Evolutionary conservation across 768 basidiomycete species (phyloP).

Genomic region (Collybiopsis luxurians): DNA sequence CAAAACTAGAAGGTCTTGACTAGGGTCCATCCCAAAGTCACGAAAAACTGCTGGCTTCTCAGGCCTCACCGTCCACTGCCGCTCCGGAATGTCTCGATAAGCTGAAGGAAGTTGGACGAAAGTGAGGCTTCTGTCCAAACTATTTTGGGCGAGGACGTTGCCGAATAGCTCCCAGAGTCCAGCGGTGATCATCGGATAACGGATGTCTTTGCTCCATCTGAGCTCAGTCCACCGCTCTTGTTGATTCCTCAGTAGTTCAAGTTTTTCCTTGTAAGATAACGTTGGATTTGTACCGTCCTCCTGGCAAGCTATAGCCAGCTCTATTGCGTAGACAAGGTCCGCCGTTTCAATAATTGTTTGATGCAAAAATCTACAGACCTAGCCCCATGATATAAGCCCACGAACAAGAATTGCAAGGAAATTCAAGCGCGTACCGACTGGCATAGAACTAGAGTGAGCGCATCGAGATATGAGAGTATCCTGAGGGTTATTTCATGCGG

Average conservation of each 20-base stretch:
- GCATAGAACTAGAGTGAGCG: not conserved
- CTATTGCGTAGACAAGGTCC: conserved; percentile 38
- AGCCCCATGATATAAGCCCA: not conserved
- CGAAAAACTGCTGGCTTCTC: conserved; percentile 33
- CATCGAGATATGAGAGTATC: not conserved
- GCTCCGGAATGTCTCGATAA: conserved; percentile 42
- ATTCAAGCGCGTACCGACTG: not conserved
- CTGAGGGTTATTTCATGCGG: not conserved
- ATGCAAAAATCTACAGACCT: conserved; percentile 1
- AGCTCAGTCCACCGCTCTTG: conserved; percentile 38
- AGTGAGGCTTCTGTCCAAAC: conserved; percentile 25
- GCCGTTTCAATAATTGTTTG: conserved; percentile 25
- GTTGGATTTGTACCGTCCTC: conserved; percentile 31
- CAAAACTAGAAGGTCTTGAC: conserved; percentile 60
- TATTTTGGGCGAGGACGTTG: conserved; percentile 48
- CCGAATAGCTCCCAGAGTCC: conserved; percentile 59
- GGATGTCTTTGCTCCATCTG: conserved; percentile 27
- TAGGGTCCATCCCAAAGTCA: conserved; percentile 67
- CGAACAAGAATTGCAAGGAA: not conserved
- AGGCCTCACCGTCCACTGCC: conserved; percentile 39
- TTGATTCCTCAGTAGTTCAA: conserved; percentile 35
- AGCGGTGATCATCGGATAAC: conserved; percentile 39
- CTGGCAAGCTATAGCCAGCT: conserved; percentile 43
- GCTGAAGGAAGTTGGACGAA: conserved; percentile 51
- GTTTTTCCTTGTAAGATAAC: conserved; percentile 28